Percentiles rank a stretch among this genome's conserved stretches.
Conservation (phyloP, 768 basidiomycete genomes). For the Termitomyces sp. region DNA sequence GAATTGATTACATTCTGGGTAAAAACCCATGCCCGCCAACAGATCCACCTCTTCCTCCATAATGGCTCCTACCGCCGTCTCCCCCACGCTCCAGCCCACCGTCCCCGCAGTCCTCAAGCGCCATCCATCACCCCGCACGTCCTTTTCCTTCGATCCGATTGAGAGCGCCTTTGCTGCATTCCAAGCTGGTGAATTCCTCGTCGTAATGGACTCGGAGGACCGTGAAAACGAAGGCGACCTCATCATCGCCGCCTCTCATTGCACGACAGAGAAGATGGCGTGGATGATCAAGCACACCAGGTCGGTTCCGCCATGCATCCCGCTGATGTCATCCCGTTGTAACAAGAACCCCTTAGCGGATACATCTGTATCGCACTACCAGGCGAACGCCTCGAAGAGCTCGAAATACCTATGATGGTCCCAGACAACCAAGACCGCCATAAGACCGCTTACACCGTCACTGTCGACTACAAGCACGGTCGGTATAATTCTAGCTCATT, state of each 20-base stretch:
- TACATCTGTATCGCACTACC: slow-evolving; percentile 91
- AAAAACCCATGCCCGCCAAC: slow-evolving; percentile 1
- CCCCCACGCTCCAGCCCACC: neutral
- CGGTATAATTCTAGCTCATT: slow-evolving; percentile 19
- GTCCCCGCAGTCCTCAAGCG: slow-evolving; percentile 6
- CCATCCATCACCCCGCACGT: slow-evolving; percentile 28
- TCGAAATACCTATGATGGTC: slow-evolving; percentile 95
- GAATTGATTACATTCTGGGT: neutral
- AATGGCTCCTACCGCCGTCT: slow-evolving; percentile 14
- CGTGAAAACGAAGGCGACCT: slow-evolving; percentile 98
- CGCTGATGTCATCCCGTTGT: neutral
- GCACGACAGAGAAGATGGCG: slow-evolving; percentile 97
- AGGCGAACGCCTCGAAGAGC: slow-evolving; percentile 64
- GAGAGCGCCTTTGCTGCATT: slow-evolving; percentile 78
- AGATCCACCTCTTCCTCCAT: neutral
- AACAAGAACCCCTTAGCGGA: slow-evolving; percentile 51
- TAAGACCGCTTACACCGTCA: slow-evolving; percentile 92
- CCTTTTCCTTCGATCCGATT: slow-evolving; percentile 75
- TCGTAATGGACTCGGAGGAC: slow-evolving; percentile 96
- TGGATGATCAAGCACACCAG: slow-evolving; percentile 98
- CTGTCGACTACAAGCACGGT: slow-evolving; percentile 92
- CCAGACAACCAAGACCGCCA: slow-evolving; percentile 85
- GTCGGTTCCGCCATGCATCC: slow-evolving; percentile 37
- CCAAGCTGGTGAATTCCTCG: slow-evolving; percentile 80
- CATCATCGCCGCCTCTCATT: slow-evolving; percentile 79